A percentile compares a stretch with the other conserved stretches of the same genome.
Conservation (phyloP, 1,284 basidiomycete species). For the Pseudozyma tsukubaensis region DNA sequence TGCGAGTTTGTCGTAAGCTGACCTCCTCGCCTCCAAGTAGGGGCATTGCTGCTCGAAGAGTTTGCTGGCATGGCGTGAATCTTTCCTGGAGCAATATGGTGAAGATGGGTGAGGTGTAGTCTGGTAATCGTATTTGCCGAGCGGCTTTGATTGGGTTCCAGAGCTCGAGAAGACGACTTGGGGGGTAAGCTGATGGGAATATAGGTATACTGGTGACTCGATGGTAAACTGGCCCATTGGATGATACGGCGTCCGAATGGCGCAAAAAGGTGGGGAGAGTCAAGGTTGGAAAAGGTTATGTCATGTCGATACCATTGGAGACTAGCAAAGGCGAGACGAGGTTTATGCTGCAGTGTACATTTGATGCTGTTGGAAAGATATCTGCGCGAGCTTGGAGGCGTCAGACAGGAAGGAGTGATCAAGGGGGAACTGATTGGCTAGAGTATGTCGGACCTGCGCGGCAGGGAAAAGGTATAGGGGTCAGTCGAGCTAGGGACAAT, state of each 20-base stretch:
- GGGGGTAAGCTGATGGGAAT: too few species aligned
- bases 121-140: too few species aligned
- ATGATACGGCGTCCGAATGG: background rate
- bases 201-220: too few species aligned
- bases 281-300: background rate
- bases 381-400: background rate
- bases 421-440: too few species aligned
- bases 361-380: background rate
- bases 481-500: too few species aligned
- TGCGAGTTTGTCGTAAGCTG: conserved; percentile 16
- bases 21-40: conserved; percentile 32
- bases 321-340: background rate
- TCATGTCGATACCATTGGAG: background rate
- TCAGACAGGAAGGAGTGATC: too few species aligned
- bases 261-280: background rate
- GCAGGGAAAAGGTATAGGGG: too few species aligned
- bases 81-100: too few species aligned
- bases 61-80: conserved; percentile 21
- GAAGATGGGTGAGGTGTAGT: too few species aligned
- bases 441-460: too few species aligned
- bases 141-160: too few species aligned
- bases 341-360: background rate
- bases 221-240: background rate
- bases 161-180: too few species aligned
- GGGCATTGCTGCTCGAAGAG: conserved; percentile 25